Percentiles rank a stretch among this genome's conserved stretches.
These are phyloP conservation scores for Brasilioporus rufonigricans DNA, from an alignment of 768 basidiomycete genomes.

Conservation along the genomic window DNA sequence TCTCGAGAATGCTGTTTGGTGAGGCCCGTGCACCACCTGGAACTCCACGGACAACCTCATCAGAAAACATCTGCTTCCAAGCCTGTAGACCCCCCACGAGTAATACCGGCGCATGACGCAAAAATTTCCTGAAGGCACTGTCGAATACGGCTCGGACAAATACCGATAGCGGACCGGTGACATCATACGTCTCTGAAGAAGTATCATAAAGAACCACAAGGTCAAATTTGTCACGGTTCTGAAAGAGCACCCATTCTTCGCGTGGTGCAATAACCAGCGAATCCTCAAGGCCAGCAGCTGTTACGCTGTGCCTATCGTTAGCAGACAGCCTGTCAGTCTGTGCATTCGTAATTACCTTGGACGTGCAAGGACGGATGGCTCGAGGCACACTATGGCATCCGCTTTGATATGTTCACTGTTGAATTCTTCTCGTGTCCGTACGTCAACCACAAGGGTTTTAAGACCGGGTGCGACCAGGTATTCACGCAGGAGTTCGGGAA, in stretches of 20 bases:
- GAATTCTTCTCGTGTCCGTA: constrained; percentile 76
- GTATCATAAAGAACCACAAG: constrained; percentile 84
- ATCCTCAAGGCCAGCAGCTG: constrained; percentile 65
- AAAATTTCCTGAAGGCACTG: constrained; percentile 64
- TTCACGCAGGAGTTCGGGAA: constrained; percentile 54
- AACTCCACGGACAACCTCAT: constrained; percentile 32
- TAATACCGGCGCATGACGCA: constrained; percentile 76
- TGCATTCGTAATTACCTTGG: constrained; percentile 49
- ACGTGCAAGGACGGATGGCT: constrained; percentile 72
- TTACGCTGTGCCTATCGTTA: constrained; percentile 48
- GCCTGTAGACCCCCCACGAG: constrained; percentile 82
- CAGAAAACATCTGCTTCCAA: constrained; percentile 66
- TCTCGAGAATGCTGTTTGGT: constrained; percentile 22
- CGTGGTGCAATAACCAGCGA: constrained; percentile 69
- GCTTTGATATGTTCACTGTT: constrained; percentile 69
- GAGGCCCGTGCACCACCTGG: constrained; percentile 14
- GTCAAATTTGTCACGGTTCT: constrained; percentile 85
- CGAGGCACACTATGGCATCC: constrained; percentile 75
- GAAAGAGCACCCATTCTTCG: constrained; percentile 71
- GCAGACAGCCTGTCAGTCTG: constrained; percentile 2
- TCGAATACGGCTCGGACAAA: constrained; percentile 73
- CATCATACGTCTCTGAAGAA: constrained; percentile 51
- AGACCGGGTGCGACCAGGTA: constrained; percentile 51
- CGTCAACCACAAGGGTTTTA: constrained; percentile 76
- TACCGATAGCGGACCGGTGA: constrained; percentile 51